Evolutionary conservation across 2,329 filamentous ascomycete species (phyloP).

Genomic region (Microcyclospora pomicola): DNA sequence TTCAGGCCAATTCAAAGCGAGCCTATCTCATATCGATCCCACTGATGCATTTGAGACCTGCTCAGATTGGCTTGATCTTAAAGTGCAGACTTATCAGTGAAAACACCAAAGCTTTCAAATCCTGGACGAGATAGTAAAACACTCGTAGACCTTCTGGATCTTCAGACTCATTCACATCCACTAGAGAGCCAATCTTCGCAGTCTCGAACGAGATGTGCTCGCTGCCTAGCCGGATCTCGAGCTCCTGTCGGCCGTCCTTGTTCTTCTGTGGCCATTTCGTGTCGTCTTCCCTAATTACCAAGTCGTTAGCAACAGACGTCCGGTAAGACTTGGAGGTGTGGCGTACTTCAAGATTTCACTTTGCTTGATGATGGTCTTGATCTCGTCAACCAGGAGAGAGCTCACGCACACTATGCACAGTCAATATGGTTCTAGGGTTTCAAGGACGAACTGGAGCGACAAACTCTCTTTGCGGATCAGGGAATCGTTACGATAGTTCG

Average conservation of each 20-base stretch:
- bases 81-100: constrained; percentile 94
- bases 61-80: constrained; percentile 45
- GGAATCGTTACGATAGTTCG: constrained; percentile 97
- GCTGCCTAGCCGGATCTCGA: constrained; percentile 84
- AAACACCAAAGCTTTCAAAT: constrained; percentile 91
- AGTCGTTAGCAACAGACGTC: constrained; percentile 12
- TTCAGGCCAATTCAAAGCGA: too few species aligned
- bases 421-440: background rate
- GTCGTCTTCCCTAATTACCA: constrained; percentile 68
- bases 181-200: constrained; percentile 91
- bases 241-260: constrained; percentile 91
- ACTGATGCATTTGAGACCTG: background rate
- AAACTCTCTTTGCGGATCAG: constrained; percentile 98
- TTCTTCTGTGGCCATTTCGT: constrained; percentile 99
- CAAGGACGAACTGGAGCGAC: constrained; percentile 22
- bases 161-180: constrained; percentile 89
- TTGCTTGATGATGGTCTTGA: constrained; percentile 91
- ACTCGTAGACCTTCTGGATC: constrained; percentile 93
- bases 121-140: constrained; percentile 97
- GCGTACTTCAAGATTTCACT: constrained; percentile 92
- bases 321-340: background rate
- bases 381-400: constrained; percentile 76
- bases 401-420: constrained; percentile 73
- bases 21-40: too few species aligned
- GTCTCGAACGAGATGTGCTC: constrained; percentile 99